Evolutionary conservation across 768 basidiomycete genomes (phyloP).

Genomic region (Boletus pseudopeckii): DNA sequence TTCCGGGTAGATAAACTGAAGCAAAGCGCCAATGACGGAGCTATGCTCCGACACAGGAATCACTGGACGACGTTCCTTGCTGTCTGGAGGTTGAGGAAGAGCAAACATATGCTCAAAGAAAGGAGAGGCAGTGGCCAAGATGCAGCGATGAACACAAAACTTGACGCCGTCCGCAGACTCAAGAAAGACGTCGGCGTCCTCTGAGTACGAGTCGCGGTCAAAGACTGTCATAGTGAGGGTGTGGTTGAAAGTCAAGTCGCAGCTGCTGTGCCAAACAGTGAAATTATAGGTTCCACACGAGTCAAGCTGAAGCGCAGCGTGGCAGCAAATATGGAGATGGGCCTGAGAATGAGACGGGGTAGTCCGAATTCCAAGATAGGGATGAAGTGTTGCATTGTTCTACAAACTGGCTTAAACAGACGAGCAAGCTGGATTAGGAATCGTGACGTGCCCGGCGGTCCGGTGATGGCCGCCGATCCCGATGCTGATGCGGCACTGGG

Average conservation of each 20-base stretch:
- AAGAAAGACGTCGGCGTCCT: constrained; percentile 53
- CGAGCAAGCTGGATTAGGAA: neutral
- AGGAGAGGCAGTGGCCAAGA: constrained; percentile 60
- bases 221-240: constrained; percentile 26
- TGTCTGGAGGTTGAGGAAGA: constrained; percentile 49
- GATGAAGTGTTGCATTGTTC: neutral
- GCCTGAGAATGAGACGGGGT: neutral
- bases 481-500: constrained; percentile 22
- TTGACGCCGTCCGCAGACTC: constrained; percentile 43
- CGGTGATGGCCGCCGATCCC: constrained; percentile 34
- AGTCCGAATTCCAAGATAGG: constrained; percentile 18
- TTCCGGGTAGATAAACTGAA: constrained; percentile 62
- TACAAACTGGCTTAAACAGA: constrained; percentile 27
- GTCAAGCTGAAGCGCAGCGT: constrained; percentile 4
- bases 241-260: neutral
- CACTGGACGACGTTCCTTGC: constrained; percentile 35
- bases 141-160: constrained; percentile 59
- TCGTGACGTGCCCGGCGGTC: constrained; percentile 30
- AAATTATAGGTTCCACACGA: constrained; percentile 21
- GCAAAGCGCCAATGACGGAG: constrained; percentile 43
- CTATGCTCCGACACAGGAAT: constrained; percentile 56
- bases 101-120: constrained; percentile 70
- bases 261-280: neutral
- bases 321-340: neutral
- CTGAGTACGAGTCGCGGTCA: constrained; percentile 39